phyloP scores from a whole-genome alignment of 139 green algal genomes.

The Chlorella vulgaris region DNA sequence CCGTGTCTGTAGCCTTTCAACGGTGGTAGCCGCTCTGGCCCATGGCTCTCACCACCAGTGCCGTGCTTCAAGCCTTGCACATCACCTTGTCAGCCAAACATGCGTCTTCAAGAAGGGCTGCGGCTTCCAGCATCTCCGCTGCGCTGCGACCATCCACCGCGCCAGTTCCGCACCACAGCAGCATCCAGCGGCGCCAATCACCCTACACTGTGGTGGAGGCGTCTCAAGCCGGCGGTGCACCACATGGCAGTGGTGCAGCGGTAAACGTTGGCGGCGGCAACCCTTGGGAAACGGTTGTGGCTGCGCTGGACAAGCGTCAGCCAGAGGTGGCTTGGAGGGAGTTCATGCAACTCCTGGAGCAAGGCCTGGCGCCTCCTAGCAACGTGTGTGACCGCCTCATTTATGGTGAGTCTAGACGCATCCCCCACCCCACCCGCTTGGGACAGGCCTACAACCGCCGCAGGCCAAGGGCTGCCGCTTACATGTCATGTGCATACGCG shows the following conservation, averaged over 20 bases:
- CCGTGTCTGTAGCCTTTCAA: too few species aligned
- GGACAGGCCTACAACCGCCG: too few species aligned
- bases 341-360: slow-evolving; percentile 14
- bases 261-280: background rate
- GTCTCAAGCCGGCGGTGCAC: background rate
- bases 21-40: background rate
- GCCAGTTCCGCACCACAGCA: background rate
- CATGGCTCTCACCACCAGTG: background rate
- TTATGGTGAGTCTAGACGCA: background rate
- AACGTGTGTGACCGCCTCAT: slow-evolving; percentile 19
- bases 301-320: slow-evolving; percentile 5
- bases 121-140: background rate
- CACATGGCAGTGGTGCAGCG: background rate
- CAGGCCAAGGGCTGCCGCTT: too few species aligned
- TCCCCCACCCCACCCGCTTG: background rate
- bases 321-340: slow-evolving; percentile 14
- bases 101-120: background rate
- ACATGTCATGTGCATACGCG: too few species aligned
- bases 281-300: background rate
- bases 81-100: background rate
- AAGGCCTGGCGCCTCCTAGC: background rate
- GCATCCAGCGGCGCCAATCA: background rate
- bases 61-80: background rate
- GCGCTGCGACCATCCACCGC: background rate
- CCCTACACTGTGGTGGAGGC: background rate